Base-by-base conservation (phyloP, 805 yeast genomes). In the Candida pseudofarinosa region DNA sequence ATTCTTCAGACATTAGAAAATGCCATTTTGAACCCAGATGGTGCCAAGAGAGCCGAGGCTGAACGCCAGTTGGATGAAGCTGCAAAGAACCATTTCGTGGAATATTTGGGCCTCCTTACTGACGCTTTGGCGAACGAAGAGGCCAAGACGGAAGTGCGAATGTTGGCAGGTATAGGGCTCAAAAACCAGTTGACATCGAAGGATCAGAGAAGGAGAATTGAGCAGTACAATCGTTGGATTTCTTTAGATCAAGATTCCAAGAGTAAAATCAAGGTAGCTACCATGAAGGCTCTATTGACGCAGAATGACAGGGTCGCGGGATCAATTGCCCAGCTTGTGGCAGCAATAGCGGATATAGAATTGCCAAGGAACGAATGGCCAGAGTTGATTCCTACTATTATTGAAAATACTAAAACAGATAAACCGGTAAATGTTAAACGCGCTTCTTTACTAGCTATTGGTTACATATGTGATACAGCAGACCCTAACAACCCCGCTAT, bases 281-380 rank as follows among this genome's bases (percentile, higher is more conserved):
- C 69, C 4, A 62, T 91, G 39, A 65, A 67, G 35, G 79, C 90
- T 2, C 76, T 93, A 43, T 61, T 83, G 43, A 74, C 86, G 14
- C 60, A 69, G n/a, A 79, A 81, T 54, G 85, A 79, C 50, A 78
- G 88, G 56, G 96, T 91, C 43, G 93, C 95, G 26, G 80, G 82
- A 44, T 77, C 96, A 20, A 84, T 91, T 19, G 96, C 99, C 18
- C 97, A 91, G 70, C 74, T 91, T 51, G 91, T 93, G 40, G 96
- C 98, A 28, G 95, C 97, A 8, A 87, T 93, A 54, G 99, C 97
- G n/a, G 91, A 84, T 49, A 87, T 91, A 44, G 99, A 93, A 62
- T 74, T 93, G 50, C 97, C 97, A 37, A 71, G 84, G 48, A 75
- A 76, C 50, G 88, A 85, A 58, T 93, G 99, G 99, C 81, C 84